phyloP scores from a whole-genome alignment of 108 stramenopile genomes.

The Fistulifera solaris region DNA sequence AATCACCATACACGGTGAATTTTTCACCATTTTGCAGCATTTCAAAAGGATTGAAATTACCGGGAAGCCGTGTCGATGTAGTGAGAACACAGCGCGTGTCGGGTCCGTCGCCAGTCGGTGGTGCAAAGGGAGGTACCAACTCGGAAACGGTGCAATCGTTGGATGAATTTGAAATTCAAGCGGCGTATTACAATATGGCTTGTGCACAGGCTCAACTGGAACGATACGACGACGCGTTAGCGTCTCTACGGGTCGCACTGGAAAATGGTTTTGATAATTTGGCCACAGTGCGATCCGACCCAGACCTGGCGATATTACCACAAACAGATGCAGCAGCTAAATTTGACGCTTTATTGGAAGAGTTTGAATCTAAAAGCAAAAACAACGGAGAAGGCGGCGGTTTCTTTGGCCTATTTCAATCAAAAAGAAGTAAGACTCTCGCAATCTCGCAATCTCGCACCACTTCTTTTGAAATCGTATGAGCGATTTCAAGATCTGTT shows the following conservation, averaged over 20 bases:
- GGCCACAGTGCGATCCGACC: constrained; percentile 61
- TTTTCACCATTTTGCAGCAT: constrained; percentile 25
- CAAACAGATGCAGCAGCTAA: too few relatives aligned
- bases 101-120: constrained; percentile 78
- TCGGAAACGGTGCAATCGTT: constrained; percentile 32
- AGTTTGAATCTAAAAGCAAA: too few relatives aligned
- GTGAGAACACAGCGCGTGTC: constrained; percentile 44
- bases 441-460: too few relatives aligned
- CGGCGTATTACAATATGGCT: constrained; percentile 79
- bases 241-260: constrained; percentile 52
- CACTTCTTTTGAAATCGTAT: too few relatives aligned
- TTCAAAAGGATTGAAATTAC: constrained; percentile 69
- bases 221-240: constrained; percentile 46
- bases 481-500: too few relatives aligned
- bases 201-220: constrained; percentile 63
- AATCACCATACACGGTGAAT: neutral
- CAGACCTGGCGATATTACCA: constrained; percentile 34
- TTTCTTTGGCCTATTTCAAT: too few relatives aligned
- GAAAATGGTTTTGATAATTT: constrained; percentile 76
- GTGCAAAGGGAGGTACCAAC: constrained; percentile 52
- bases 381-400: too few relatives aligned
- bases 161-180: constrained; percentile 78
- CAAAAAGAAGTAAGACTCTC: too few relatives aligned
- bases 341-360: too few relatives aligned
- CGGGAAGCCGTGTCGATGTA: constrained; percentile 59